Conservation (phyloP, 1,284 basidiomycete species). For the Blastosporella zonata region DNA sequence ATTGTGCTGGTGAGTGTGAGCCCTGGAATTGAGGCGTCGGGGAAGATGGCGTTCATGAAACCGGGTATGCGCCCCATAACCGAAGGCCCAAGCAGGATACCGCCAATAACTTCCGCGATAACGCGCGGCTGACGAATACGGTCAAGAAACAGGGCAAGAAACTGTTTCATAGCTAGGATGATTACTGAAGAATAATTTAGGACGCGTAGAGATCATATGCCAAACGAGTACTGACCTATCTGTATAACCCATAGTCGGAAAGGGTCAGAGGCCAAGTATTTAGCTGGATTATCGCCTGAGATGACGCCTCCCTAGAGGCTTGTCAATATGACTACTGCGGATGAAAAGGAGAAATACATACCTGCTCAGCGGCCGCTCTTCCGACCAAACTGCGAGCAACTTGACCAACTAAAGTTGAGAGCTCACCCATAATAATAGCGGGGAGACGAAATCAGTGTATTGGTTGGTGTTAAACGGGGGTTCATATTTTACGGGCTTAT, state of each 20-base stretch:
- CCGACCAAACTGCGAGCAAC: constrained; percentile 30
- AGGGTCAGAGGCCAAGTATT: constrained; percentile 62
- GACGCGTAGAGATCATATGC: background rate
- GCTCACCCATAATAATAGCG: constrained; percentile 36
- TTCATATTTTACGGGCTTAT: constrained; percentile 1
- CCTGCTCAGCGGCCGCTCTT: constrained; percentile 49
- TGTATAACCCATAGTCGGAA: constrained; percentile 85
- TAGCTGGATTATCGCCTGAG: constrained; percentile 61
- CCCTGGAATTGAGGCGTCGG: constrained; percentile 62
- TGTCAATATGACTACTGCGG: constrained; percentile 3
- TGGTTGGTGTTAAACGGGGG: background rate
- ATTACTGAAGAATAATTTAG: constrained; percentile 42
- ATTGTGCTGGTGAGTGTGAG: constrained; percentile 85
- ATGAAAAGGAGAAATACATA: constrained; percentile 22
- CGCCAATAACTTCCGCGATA: constrained; percentile 86
- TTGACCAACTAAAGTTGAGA: constrained; percentile 34
- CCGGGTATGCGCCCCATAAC: constrained; percentile 74
- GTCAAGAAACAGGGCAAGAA: constrained; percentile 59
- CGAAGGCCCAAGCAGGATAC: constrained; percentile 76
- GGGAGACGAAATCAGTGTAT: constrained; percentile 10
- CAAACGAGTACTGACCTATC: constrained; percentile 42
- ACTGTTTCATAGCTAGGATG: constrained; percentile 74
- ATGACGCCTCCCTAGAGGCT: constrained; percentile 56
- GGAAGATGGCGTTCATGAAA: constrained; percentile 76
- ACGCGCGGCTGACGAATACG: constrained; percentile 82